Base-by-base conservation (phyloP, 441 rosid genomes). In the Erodium texanum region DNA sequence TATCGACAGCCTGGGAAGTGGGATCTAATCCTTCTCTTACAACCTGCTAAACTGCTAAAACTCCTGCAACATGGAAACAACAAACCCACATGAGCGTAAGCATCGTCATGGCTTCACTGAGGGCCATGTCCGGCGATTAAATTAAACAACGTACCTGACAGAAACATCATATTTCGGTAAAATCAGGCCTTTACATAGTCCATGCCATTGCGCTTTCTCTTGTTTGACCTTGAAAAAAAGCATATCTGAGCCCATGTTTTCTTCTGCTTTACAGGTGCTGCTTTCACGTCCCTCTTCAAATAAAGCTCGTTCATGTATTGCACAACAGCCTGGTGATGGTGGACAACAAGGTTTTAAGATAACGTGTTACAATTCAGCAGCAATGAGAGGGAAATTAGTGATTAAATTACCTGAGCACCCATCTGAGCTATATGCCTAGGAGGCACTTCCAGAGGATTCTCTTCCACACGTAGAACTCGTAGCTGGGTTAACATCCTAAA, bases 381-480 rank as follows among this genome's bases (percentile, higher is more conserved):
- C 19, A 16, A 50, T 50, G 16, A 68, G 63, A 63, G 66, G 59
- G 45, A 66, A 34, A 27, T 34, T 34, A 34, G 65, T 12, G 24
- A 20, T 66, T 38, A 72, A 10, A 59, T 73, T 68, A 91, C 99
- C 99, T 91, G 97, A n/a, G 99, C 97, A 69, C 97, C 97, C 73
- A 79, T 82, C 74, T 86, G 85, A 45, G 76, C 88, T 67, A 93
- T 77, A 45, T 85, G 82, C 71, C 88, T 79, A 1, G 97, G 97
- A 58, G 96, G 96, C 74, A 89, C 90, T 84, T 93, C 92, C 65
- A 93, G 76, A 22, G 97, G 99, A 68, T 87, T 91, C 78, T 89
- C 86, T 58, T 93, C 84, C 3, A 70, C 84, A 3, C 62, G 82
- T 67, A 93, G 86, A 72, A 89, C 82, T 24, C 88, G 81, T 41